Conservation (phyloP, 192 early-diverging fungal genomes). For the Oehlia diaphana region DNA sequence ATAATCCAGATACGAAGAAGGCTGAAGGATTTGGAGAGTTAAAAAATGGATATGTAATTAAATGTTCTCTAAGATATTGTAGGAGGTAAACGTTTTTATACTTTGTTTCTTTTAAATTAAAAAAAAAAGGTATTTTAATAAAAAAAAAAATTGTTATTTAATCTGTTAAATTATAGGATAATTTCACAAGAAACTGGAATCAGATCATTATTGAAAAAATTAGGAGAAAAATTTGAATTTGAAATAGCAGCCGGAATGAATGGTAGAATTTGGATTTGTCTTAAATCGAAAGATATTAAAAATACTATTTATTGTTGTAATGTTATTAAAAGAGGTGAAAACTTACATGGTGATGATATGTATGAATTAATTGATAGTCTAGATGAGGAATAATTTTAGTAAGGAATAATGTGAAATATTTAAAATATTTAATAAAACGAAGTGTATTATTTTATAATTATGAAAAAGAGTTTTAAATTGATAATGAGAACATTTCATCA, state of each 20-base stretch:
- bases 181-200: conserved; percentile 68
- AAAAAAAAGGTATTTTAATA: no score
- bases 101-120: background rate
- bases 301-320: conserved; percentile 69
- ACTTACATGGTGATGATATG: conserved; percentile 41
- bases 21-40: conserved; percentile 92
- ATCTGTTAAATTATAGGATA: conserved; percentile 20
- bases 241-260: conserved; percentile 93
- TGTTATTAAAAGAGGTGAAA: conserved; percentile 75
- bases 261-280: conserved; percentile 85
- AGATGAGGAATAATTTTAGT: no score
- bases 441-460: no score
- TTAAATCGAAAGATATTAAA: conserved; percentile 56
- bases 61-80: conserved; percentile 77
- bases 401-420: no score
- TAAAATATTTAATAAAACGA: no score
- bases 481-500: no score
- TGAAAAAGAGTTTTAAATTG: no score
- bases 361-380: background rate
- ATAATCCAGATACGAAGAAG: conserved; percentile 76
- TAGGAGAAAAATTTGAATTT: conserved; percentile 76
- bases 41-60: conserved; percentile 74
- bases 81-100: conserved; percentile 52
- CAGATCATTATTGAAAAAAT: conserved; percentile 65
- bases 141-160: background rate